Base-by-base conservation (phyloP, 176 grass and related monocot species). In the Ensete glaucum region DNA sequence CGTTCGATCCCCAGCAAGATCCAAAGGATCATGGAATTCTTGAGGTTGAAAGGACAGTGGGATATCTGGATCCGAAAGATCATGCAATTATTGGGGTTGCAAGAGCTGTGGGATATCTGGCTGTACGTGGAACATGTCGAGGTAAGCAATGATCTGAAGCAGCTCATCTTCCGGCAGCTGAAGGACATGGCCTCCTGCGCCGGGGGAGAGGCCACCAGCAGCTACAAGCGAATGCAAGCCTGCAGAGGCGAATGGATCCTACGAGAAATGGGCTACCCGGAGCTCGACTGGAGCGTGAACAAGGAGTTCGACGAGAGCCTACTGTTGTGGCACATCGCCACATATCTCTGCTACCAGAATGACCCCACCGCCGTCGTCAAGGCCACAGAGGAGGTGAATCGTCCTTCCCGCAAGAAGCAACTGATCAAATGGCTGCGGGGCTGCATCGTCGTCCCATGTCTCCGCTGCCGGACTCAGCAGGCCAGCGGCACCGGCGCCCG, bases 261-360 rank as follows among this genome's bases (percentile, higher is more conserved):
- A 0, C 16, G 23, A 24, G 3, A 74, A 0, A 4, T 34, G 20
- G 19, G 16, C 12, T 80, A 67, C 11, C 2, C 14, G 1, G 27
- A 73, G 22, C 9, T 82, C 55, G 16, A 21, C 9, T 82, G 75
- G 79, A 83, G 80, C 65, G 17, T 50, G 25, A 67, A 60, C 14
- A 79, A 52, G 64, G 83, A 85, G 79, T 83, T 83, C 70, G 59
- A 84, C 8, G 73, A 78, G 16, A 73, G 83, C 68, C n/a, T 89
- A 27, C 66, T 89, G 53, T 9, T 68, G 50, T 89, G 87, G 87
- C 87, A 89, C 66, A 57, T 89, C 11, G 3, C 78, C 11, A 89
- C 87, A 0, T 54, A 85, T 59, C 53, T 89, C 0, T 82, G 76
- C 76, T 82, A 65, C 24, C 62, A 16, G 1, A 11, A 22, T 9